Base-by-base conservation (phyloP, 208 protist species). In the Lotmaria passim region DNA sequence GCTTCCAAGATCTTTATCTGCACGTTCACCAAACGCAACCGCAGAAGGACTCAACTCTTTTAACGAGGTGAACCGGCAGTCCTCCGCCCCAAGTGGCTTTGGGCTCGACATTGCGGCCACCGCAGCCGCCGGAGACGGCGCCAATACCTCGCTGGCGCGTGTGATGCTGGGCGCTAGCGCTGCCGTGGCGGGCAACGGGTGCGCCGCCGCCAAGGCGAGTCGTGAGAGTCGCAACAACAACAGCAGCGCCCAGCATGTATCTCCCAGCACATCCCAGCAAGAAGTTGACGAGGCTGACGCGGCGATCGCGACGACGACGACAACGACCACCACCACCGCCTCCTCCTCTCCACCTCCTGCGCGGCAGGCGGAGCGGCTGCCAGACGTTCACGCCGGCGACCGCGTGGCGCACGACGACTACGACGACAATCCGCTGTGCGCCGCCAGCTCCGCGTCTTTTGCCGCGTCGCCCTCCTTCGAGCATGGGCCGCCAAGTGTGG, bases 181-280 rank as follows among this genome's bases (percentile, higher is more conserved):
- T 39, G 31, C 28, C 21, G 59, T 31, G 1, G 59, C 44, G 8
- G 59, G 59, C 23, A 48, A 19, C 34, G 60, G 60, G 19, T 56
- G 39, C 12, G 60, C 60, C 0, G 60, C 60, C 8, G 60, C n/a
- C 46, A 53, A 56, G 7, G 60, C 60, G 7, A 53, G 34, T 17
- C 60, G 60, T 1, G 60, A 66, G 30, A 21, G 26, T 3, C 59
- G 59, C 41, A 11, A n/a, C 1, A 47, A 24, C 21, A 43, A 46
- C 33, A 14, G 28, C 26, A 51, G 7, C 28, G 12, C 41, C 21
- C n/a, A n/a, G n/a, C n/a, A n/a, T n/a, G n/a, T n/a, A n/a, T 63
- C 41, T 3, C 17, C 28, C 3, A 51, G 34, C 57, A 43, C 24
- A 2, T 63, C 57, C 4, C 28, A 31, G 3, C 57, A 61, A n/a